Evolutionary conservation across 169 alveolate species (phyloP), one percentile per base, ranked within the genome.

Genomic region (Plasmodium yoelii): DNA sequence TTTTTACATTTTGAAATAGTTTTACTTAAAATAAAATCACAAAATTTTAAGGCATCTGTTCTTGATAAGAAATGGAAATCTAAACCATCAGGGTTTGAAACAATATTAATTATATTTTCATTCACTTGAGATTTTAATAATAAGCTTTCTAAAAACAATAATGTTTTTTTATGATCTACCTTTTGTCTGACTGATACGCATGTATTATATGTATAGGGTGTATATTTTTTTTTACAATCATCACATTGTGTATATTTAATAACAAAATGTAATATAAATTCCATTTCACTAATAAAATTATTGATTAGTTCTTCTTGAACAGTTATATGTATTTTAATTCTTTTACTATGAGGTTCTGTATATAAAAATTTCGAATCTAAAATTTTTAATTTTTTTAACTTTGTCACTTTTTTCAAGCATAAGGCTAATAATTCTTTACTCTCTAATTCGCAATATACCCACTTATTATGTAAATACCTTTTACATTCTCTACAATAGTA

Each of bases 201-300:
- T 22, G 99, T 98, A 47, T 96, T 95, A 99, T 99, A 99, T 9
- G 98, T 96, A 93, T 99, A 99, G 1, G 99, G 99, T n/a, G 99
- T 99, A 94, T 95, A 98, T 42, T 95, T 94, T 92, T 96, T 97
- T 87, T 98, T 98, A 91, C 99, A 99, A 90, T 98, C 99, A 49
- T 97, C 99, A 92, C 99, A 99, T 90, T 98, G 99, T 87, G 94
- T 95, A 49, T 96, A 95, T 63, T 94, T 95, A 61, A 98, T 97
- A 26, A 96, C 89, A 90, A 95, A 98, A 68, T 97, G 99, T 65
- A 97, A 95, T 57, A 97, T 88, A 26, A 94, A 77, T 72, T 98
- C 96, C 94, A 98, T 98, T 71, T 98, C 93, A 18, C 95, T 93
- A 12, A 98, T 96, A 73, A 98, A 97, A 72, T 94, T 95, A 92